Evolutionary conservation across 805 yeast genomes (phyloP), one percentile per base, ranked within the genome.

Genomic region (Yamadazyma sp.): DNA sequence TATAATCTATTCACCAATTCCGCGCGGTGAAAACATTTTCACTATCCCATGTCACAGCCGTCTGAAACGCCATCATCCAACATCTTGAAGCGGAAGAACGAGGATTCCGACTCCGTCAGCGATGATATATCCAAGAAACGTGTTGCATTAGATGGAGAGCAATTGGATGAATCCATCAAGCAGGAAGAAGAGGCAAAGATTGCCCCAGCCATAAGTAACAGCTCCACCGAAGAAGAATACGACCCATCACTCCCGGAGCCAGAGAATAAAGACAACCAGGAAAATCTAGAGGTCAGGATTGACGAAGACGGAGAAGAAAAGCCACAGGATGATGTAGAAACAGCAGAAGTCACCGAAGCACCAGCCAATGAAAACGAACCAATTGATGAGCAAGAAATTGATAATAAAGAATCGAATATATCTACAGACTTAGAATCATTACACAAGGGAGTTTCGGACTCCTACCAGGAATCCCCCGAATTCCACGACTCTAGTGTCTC

Each of bases 31-130:
- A 32, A 33, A 33, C 33, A 30, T 26, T 33, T 26, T 35, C 38
- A 20, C 16, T 20, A 35, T 13, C 38, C 18, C 32, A 30, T 30
- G 33, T 28, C 31, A 14, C 28, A 25, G 28, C 28, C 28, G 28
- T 25, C 28, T 12, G 30, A 35, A 14, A 35, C 35, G 37, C 31
- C 42, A 31, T 28, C 35, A 9, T 20, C 20, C 28, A 41, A 41
- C 20, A 64, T 73, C 55, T 64, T 78, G 54, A 83, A 83, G 56
- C 70, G 90, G 39, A 83, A 82, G 64, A 82, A 78, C 62, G 89
- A 82, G 45, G 87, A 81, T 41, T 47, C 44, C 26, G 70, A 64
- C 33, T 46, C 57, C 10, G 38, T 55, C 7, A 63, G 65, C 9
- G 71, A 74, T 30, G 78, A 71, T 42, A 77, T 75, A 38, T 67